Percentiles rank a stretch among this genome's conserved stretches.
phyloP scores from a whole-genome alignment of 768 basidiomycete genomes.

The Coprinopsis strossmayeri region DNA sequence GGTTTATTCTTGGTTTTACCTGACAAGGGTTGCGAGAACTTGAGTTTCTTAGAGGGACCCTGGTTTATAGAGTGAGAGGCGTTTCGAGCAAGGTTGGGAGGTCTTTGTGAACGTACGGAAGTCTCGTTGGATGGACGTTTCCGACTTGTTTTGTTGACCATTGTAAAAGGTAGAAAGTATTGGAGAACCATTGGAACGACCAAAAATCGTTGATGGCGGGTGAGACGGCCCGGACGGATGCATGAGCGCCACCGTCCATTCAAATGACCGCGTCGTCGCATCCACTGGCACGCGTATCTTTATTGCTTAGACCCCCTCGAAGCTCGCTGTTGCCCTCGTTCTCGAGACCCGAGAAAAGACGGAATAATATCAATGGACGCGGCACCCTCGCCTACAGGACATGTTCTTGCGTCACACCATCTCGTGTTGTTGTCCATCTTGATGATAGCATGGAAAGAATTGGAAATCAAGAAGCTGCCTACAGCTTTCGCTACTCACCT shows the following conservation, averaged over 20 bases:
- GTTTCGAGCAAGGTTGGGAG: not conserved
- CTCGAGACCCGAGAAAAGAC: no score
- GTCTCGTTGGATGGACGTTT: not conserved
- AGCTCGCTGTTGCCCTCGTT: no score
- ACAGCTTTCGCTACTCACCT: slow-evolving; percentile 53
- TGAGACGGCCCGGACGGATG: not conserved
- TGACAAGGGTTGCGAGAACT: not conserved
- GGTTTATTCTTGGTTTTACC: not conserved
- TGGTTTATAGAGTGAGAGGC: not conserved
- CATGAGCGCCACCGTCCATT: no score
- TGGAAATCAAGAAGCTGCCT: slow-evolving; percentile 46
- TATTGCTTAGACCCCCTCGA: not conserved
- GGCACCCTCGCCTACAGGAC: slow-evolving; percentile 54
- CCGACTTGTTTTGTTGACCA: not conserved
- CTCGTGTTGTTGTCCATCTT: slow-evolving; percentile 61
- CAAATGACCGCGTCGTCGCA: no score
- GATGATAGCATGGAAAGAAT: slow-evolving; percentile 56
- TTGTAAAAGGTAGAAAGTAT: not conserved
- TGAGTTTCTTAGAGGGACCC: slow-evolving; percentile 2
- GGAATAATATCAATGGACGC: slow-evolving; percentile 29
- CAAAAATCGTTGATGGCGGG: slow-evolving; percentile 7
- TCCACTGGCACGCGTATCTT: no score
- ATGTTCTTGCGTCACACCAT: slow-evolving; percentile 73
- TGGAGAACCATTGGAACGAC: not conserved
- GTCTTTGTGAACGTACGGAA: not conserved